A percentile compares a stretch with the other conserved stretches of the same genome.
Conservation (phyloP, 768 basidiomycete genomes). For the Tricholomella constricta region DNA sequence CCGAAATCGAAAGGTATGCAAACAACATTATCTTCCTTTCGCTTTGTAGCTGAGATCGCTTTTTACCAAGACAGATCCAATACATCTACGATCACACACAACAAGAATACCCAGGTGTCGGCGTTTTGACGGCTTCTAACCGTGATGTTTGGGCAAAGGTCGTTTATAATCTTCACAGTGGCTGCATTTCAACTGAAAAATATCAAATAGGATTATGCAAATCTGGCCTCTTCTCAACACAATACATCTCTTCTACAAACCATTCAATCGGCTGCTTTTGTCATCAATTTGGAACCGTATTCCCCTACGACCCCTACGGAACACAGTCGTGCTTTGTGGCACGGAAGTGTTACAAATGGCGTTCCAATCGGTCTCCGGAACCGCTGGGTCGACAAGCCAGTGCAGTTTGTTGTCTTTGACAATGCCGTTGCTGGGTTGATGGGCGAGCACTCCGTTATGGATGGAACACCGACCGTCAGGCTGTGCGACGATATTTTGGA, state of each 20-base stretch:
- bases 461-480: constrained; percentile 80
- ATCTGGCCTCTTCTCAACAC: constrained; percentile 55
- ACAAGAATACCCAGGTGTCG: constrained; percentile 69
- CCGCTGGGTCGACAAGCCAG: constrained; percentile 90
- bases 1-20: constrained; percentile 63
- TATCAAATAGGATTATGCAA: constrained; percentile 56
- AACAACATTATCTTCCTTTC: not conserved
- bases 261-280: constrained; percentile 86
- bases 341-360: constrained; percentile 62
- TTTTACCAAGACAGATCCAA: constrained; percentile 61
- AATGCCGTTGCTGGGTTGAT: constrained; percentile 82
- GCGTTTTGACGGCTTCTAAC: constrained; percentile 75
- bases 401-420: constrained; percentile 84
- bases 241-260: constrained; percentile 68
- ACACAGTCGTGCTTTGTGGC: constrained; percentile 78
- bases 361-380: constrained; percentile 62
- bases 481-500: constrained; percentile 71
- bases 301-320: constrained; percentile 52
- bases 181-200: constrained; percentile 2
- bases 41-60: not conserved
- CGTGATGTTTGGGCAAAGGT: constrained; percentile 92
- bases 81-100: constrained; percentile 68
- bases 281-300: constrained; percentile 76
- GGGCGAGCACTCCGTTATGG: constrained; percentile 94
- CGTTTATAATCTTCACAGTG: not conserved